phyloP scores from a whole-genome alignment of 495 filamentous ascomycete genomes.

The Hyaloscypha hepaticicola region DNA sequence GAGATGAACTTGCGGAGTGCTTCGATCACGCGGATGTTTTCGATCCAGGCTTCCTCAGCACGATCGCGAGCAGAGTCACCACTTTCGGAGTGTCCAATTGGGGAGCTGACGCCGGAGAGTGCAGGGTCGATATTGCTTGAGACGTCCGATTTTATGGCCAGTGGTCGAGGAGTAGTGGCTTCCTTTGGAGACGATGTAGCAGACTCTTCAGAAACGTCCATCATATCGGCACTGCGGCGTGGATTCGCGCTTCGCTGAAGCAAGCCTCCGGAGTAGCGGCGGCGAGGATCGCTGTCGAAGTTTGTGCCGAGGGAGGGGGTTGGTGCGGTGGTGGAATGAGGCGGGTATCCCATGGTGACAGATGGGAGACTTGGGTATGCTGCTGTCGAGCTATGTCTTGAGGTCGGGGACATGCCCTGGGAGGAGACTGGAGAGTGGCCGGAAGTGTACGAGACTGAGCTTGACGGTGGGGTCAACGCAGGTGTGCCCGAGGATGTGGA shows the following conservation, averaged over 20 bases:
- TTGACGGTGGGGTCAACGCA: slow-evolving; percentile 88
- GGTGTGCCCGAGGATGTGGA: slow-evolving; percentile 65
- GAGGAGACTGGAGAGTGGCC: slow-evolving; percentile 78
- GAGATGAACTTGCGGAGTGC: slow-evolving; percentile 66
- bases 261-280: slow-evolving; percentile 83
- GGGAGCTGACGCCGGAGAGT: slow-evolving; percentile 37
- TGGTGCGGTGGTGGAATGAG: slow-evolving; percentile 65
- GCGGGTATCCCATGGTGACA: slow-evolving; percentile 63
- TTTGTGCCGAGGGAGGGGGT: slow-evolving; percentile 76
- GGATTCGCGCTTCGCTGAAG: slow-evolving; percentile 63
- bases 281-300: slow-evolving; percentile 78
- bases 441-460: slow-evolving; percentile 78
- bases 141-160: slow-evolving; percentile 45
- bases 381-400: slow-evolving; percentile 58
- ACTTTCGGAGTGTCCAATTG: slow-evolving; percentile 31
- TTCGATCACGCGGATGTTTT: slow-evolving; percentile 80
- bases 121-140: slow-evolving; percentile 55
- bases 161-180: slow-evolving; percentile 28
- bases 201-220: slow-evolving; percentile 56
- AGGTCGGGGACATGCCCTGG: slow-evolving; percentile 60
- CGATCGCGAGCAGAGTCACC: slow-evolving; percentile 45
- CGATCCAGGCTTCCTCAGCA: slow-evolving; percentile 73
- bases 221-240: slow-evolving; percentile 40
- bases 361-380: slow-evolving; percentile 88
- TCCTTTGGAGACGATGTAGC: slow-evolving; percentile 43